A percentile compares a stretch with the other conserved stretches of the same genome.
Conservation (phyloP, 225 moss, liverwort and hornwort genomes). For the Anthoceros angustus region DNA sequence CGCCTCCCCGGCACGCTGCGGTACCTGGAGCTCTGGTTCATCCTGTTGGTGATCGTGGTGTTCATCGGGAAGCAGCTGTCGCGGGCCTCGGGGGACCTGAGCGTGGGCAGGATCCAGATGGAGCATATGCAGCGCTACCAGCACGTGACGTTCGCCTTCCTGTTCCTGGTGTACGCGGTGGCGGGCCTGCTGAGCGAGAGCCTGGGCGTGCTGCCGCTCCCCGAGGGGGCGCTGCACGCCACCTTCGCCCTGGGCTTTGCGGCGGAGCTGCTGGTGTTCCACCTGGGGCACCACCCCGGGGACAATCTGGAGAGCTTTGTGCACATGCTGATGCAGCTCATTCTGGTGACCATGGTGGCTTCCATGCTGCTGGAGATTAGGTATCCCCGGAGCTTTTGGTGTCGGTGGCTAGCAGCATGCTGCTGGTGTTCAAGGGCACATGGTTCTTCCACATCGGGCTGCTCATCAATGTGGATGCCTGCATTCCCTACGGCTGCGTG, state of each 20-base stretch:
- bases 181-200: conserved; percentile 38
- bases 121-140: conserved; percentile 65
- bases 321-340: conserved; percentile 72
- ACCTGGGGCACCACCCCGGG: conserved; percentile 75
- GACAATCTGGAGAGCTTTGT: conserved; percentile 51
- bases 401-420: conserved; percentile 41
- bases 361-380: conserved; percentile 65
- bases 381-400: conserved; percentile 35
- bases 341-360: conserved; percentile 32
- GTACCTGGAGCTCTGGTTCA: conserved; percentile 57
- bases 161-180: conserved; percentile 44
- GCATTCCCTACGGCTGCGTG: conserved; percentile 42
- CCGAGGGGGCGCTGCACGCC: conserved; percentile 47
- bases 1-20: conserved; percentile 11
- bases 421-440: conserved; percentile 57
- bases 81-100: conserved; percentile 35
- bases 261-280: conserved; percentile 73
- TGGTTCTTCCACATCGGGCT: conserved; percentile 83
- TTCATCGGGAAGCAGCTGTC: conserved; percentile 72
- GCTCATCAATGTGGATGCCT: conserved; percentile 33
- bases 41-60: conserved; percentile 32
- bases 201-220: conserved; percentile 33
- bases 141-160: conserved; percentile 55
- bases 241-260: conserved; percentile 62
- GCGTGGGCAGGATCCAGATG: conserved; percentile 29